Base-by-base conservation (phyloP, 1,284 basidiomycete genomes). In the Cryptococcus sp. region DNA sequence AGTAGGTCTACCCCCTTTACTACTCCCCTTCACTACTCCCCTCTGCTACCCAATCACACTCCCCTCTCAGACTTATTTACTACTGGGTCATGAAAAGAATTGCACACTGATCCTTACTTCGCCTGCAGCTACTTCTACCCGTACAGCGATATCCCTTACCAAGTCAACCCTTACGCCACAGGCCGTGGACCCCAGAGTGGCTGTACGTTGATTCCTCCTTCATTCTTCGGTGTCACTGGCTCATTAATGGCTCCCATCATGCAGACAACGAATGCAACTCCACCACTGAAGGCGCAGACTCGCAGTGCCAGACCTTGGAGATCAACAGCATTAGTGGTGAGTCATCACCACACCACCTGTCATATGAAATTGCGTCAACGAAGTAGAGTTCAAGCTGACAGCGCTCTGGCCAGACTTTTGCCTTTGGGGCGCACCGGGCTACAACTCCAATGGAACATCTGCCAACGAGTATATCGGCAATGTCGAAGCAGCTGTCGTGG, bases 371-470 rank as follows among this genome's bases (percentile, higher is more conserved):
- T 10, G 10, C 26, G 26, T 29, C 4, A 4, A 29, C 10, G 26
- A 29, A 5, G 13, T 10, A 34, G 8, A 13, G 13, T 34, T 13
- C 29, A 10, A 34, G 29, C 29, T 34, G 8, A 34, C 13, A 34
- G 61, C 58, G 7, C 44, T 58, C 22, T 47, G 58, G 46, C 59
- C 63, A 74, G 54, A 34, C 29, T 34, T 34, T 13, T 34, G 29
- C 29, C 29, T 34, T 13, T 34, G 29, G 29, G 29, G 29, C 29
- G 29, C 29, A 34, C 29, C 29, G 29, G 29, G 29, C 29, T 34
- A 34, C 29, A 34, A 76, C 74, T 29, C 63, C 59, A 38, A 55
- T 74, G 53, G 64, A 64, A 55, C 62, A 68, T 43, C 52, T 44
- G 44, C 15, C 52, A 34, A 25, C 13, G 23, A 79, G 80, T 60